Evolutionary conservation across 768 basidiomycete genomes (phyloP), one percentile per base, ranked within the genome.

Genomic region (Panaeolus papilionaceus): DNA sequence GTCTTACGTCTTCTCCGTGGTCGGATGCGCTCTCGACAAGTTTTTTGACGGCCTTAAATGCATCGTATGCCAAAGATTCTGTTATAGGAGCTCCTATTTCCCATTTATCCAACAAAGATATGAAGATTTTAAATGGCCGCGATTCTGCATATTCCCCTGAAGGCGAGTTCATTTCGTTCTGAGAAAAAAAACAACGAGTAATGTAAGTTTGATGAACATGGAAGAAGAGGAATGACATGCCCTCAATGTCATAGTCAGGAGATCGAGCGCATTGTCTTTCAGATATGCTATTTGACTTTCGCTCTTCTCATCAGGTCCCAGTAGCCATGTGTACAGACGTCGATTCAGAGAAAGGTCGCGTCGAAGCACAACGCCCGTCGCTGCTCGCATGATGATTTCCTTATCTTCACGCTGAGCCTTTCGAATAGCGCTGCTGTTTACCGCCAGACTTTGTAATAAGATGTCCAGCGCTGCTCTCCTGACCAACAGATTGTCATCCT

Each of bases 21-120:
- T 90, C 89, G 16, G 83, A 78, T 47, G 85, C 81, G 7, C 83
- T 79, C 40, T 87, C 81, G 54, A 89, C 77, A 18, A 88, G 80
- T 18, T 81, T 74, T 75, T 87, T 88, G 62, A 98, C 81, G 2
- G 93, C 89, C 63, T 84, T 88, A 73, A 98, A 88, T 0, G 93
- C 85, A 71, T 97, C 93, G 71, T 92, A 88, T 11, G 93, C 87
- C 63, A 98, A 79, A 6, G 82, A 83, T 45, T 95, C 91, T 0
- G 95, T 95, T 33, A 99, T 77, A 0, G 86, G 83, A 8, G 86
- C 87, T 4, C 97, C 97, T 54, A 99, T 91, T 76, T 99, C 98
- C 93, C 95, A 98, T 77, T 98, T 98, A 78, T 99, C 98, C 71
- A 98, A 81, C 18, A 99, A 78, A 1, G 95, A 96, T 26, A 99